Evolutionary conservation across 2,329 filamentous ascomycete species (phyloP).

Genomic region (Clarireedia sp.): DNA sequence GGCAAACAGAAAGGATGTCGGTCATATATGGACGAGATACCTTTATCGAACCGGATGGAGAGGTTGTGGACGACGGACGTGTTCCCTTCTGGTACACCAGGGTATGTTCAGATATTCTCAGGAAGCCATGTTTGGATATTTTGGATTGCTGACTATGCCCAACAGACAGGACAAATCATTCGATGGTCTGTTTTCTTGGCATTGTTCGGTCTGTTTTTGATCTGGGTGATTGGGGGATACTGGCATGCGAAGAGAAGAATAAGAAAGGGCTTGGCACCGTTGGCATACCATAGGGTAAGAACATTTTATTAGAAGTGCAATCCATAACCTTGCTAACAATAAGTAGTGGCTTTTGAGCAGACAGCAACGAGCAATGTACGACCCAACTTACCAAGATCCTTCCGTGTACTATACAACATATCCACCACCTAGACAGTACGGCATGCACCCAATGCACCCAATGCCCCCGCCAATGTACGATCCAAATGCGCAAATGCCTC

Average conservation of each 20-base stretch:
- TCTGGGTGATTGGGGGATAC: conserved; percentile 61
- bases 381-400: conserved; percentile 41
- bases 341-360: conserved; percentile 28
- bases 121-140: not conserved
- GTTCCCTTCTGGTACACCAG: conserved; percentile 35
- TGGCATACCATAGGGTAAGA: conserved; percentile 62
- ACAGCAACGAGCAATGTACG: conserved; percentile 24
- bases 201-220: conserved; percentile 49
- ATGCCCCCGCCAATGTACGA: conserved; percentile 51
- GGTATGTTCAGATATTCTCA: conserved; percentile 22
- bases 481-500: conserved; percentile 42
- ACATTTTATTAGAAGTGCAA: not conserved
- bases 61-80: conserved; percentile 5
- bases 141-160: conserved; percentile 21
- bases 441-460: conserved; percentile 47
- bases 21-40: not conserved
- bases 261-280: conserved; percentile 54
- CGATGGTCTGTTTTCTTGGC: conserved; percentile 64
- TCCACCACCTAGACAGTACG: conserved; percentile 30
- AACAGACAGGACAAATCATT: conserved; percentile 35
- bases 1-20: not conserved
- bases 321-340: conserved; percentile 13
- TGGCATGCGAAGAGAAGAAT: conserved; percentile 61
- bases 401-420: conserved; percentile 36
- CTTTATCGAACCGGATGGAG: not conserved